Conservation (phyloP, 106 monocot genomes). For the Dioscorea alata region DNA sequence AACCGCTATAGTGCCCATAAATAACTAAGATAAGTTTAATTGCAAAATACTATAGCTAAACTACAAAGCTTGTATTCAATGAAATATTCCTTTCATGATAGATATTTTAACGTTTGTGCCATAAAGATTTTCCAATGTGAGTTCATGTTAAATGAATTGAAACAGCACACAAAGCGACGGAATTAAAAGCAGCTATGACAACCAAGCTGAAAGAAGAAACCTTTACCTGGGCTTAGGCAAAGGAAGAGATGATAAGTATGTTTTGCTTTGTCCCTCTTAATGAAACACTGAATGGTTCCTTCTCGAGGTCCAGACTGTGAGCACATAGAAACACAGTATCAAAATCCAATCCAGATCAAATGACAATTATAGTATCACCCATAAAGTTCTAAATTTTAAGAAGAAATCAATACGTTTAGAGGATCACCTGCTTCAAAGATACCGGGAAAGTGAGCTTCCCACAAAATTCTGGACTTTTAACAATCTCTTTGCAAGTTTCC, state of each 20-base stretch:
- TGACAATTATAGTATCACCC: too few species aligned
- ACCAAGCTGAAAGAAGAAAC: neutral
- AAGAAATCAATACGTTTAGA: neutral
- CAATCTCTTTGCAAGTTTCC: constrained; percentile 47
- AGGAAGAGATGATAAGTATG: constrained; percentile 41
- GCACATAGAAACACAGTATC: neutral
- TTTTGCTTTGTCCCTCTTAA: constrained; percentile 51
- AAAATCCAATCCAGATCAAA: too few species aligned
- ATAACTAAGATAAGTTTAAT: too few species aligned
- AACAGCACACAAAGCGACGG: neutral
- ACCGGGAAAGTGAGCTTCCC: constrained; percentile 53
- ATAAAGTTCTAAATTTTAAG: too few species aligned
- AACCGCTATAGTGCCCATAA: constrained; percentile 20
- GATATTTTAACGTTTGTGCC: too few species aligned
- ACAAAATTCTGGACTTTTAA: constrained; percentile 37
- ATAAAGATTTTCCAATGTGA: neutral
- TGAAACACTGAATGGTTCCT: constrained; percentile 46
- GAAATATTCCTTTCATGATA: neutral
- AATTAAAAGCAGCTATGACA: neutral
- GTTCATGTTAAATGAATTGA: too few species aligned
- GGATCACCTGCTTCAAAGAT: constrained; percentile 40
- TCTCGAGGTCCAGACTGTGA: constrained; percentile 44
- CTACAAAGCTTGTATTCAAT: too few species aligned
- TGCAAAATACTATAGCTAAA: too few species aligned
- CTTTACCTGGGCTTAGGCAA: constrained; percentile 37